Evolutionary conservation across 345 rosid genomes (phyloP), one percentile per base, ranked within the genome.

Genomic region (Acer negundo): DNA sequence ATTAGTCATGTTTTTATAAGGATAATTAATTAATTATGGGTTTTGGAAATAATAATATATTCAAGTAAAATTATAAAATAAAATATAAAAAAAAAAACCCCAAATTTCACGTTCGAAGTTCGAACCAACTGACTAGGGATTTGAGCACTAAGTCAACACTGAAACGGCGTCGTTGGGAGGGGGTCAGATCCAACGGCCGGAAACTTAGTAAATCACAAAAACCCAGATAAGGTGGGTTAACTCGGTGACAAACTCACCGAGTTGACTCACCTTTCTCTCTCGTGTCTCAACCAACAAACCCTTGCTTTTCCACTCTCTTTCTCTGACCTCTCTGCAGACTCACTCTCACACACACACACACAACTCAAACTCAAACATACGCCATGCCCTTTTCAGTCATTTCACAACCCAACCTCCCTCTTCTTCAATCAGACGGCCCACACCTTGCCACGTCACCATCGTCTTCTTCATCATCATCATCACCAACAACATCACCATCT

Each of bases 391-490:
- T 88, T 91, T 93, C 86, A 47, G 93, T 91, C 94, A 80, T 88
- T 93, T 90, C 40, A 49, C n/a, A 24, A 8, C 4, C 85, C 10
- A 58, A 72, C 61, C 44, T 64, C 72, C 69, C 42, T 69, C 75
- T 56, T 62, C 67, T 64, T 65, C 66, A 53, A 89, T 84, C 94
- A 80, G 86, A 92, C 92, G 94, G 88, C 80, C 85, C 87, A 51
- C 75, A 44, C 75, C 68, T 49, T 40, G 82, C 95, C 94, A 93
- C 96, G 93, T 90, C 95, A 86, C 76, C 93, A 77, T 88, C 98
- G 92, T 90, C 97, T 84, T 89, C 98, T 84, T 84, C 97, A 82
- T 82, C 86, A 80, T 87, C 97, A 87, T 83, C 97, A 84, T 81
- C 46, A 35, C 84, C 84, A 44, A 55, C 73, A 70, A 19, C 75